Percentiles rank a stretch among this genome's conserved stretches.
Conservation (phyloP, 768 basidiomycete species). For the Suillus decipiens region DNA sequence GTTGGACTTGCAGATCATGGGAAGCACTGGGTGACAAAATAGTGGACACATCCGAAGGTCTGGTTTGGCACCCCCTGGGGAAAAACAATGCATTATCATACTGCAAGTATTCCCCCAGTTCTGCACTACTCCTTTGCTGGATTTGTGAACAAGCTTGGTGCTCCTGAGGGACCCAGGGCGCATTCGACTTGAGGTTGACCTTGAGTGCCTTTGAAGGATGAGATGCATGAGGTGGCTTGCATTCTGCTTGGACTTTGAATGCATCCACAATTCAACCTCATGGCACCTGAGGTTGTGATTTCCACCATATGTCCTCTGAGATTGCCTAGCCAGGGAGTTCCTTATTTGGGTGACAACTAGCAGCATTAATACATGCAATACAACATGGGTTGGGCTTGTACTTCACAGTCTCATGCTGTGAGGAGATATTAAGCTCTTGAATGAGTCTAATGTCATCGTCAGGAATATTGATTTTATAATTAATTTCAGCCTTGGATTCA, state of each 20-base stretch:
- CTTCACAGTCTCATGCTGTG: slow-evolving; percentile 57
- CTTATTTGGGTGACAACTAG: slow-evolving; percentile 39
- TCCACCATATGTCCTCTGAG: slow-evolving; percentile 5
- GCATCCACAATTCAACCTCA: slow-evolving; percentile 44
- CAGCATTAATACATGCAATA: slow-evolving; percentile 80
- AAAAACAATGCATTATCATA: neutral
- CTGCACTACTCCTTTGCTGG: neutral
- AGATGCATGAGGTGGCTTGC: neutral
- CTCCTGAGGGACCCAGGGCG: slow-evolving; percentile 21
- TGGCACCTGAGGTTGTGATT: slow-evolving; percentile 17
- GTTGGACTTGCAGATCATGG: neutral
- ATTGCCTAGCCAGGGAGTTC: neutral
- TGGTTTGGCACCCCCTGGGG: neutral
- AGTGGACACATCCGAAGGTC: neutral
- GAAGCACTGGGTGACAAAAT: neutral
- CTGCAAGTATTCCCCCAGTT: neutral
- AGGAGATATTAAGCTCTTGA: slow-evolving; percentile 60
- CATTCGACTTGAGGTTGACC: neutral
- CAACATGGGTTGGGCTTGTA: slow-evolving; percentile 81
- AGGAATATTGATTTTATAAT: neutral
- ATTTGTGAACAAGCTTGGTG: slow-evolving; percentile 24
- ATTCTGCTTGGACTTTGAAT: slow-evolving; percentile 45
- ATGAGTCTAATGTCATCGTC: slow-evolving; percentile 35
- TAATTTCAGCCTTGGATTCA: slow-evolving; percentile 22
- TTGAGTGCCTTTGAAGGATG: slow-evolving; percentile 2